Evolutionary conservation across 805 yeast genomes (phyloP).

Genomic region (Myxozyma udenii): DNA sequence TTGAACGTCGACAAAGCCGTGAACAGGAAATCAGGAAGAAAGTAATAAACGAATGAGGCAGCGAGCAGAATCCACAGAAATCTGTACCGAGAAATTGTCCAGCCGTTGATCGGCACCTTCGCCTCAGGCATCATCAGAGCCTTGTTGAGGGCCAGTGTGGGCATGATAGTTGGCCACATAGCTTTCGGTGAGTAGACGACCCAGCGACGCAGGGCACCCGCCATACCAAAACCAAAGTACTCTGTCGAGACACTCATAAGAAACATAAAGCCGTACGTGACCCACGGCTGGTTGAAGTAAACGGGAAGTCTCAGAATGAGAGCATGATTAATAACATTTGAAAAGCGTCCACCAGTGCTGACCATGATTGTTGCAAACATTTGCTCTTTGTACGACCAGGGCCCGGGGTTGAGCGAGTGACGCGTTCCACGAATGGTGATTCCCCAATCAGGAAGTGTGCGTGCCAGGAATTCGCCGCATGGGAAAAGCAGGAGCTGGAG

Average conservation of each 20-base stretch:
- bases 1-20: conserved; percentile 57
- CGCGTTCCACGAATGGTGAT: conserved; percentile 43
- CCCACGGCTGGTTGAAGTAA: conserved; percentile 39
- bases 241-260: conserved; percentile 54
- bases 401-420: conserved; percentile 55
- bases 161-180: conserved; percentile 55
- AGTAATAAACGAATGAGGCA: conserved; percentile 49
- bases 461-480: conserved; percentile 48
- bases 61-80: conserved; percentile 47
- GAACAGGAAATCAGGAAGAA: conserved; percentile 61
- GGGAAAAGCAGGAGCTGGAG: conserved; percentile 61
- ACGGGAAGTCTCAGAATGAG: conserved; percentile 33
- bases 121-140: conserved; percentile 46
- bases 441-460: conserved; percentile 49
- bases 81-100: conserved; percentile 55
- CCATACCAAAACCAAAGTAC: conserved; percentile 64
- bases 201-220: conserved; percentile 60
- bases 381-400: conserved; percentile 62
- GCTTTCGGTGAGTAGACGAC: conserved; percentile 57
- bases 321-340: conserved; percentile 12
- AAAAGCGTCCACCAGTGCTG: conserved; percentile 15
- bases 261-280: conserved; percentile 51
- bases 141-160: conserved; percentile 49
- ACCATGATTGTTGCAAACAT: conserved; percentile 53
- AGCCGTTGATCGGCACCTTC: conserved; percentile 51